Evolutionary conservation across 2,329 filamentous ascomycete genomes (phyloP), one percentile per base, ranked within the genome.

Genomic region (Septoria petroselini): DNA sequence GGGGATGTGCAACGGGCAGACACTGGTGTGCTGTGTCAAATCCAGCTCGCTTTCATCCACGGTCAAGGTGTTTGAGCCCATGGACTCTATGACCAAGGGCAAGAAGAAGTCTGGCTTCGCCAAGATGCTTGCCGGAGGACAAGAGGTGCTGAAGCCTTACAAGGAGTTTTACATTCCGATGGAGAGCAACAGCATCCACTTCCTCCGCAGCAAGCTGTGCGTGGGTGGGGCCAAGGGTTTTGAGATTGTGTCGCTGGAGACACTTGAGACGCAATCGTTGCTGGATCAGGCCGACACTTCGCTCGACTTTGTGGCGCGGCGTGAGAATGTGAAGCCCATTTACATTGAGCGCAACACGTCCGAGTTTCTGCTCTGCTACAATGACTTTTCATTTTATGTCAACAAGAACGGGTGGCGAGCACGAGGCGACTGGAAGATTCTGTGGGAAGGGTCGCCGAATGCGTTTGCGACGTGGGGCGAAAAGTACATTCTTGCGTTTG

Each of bases 151-250:
- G 57, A 94, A 94, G 72, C 88, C 91, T 9, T 95, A 94, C 78
- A 95, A 95, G 78, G 93, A 98, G 75, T 97, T 96, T 65, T 98
- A 98, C 71, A 96, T 98, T 54, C 93, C 93, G 0, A 93, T 91
- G 5, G 93, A 98, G 74, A 95, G 91, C n/a, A 91, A 89, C 3
- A 96, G 91, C 31, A 93, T 98, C 33, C 93, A 98, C 71, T 98
- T 97, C 77, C 80, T 98, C 61, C 91, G 93, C 65, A 93, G 88
- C 55, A 98, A 95, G 67, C 81, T 98, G 18, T 98, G 93, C 68
- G 93, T 98, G 53, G 93, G 91, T 38, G 97, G 93, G 67, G 87
- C 91, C 8, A 83, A 90, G 68, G 93, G 93, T 37, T 98, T 98
- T 70, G 93, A 98, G 71, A 91, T 98, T 25, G 93, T 98, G 53